Evolutionary conservation across 345 rosid genomes (phyloP).

Genomic region (Acer negundo): DNA sequence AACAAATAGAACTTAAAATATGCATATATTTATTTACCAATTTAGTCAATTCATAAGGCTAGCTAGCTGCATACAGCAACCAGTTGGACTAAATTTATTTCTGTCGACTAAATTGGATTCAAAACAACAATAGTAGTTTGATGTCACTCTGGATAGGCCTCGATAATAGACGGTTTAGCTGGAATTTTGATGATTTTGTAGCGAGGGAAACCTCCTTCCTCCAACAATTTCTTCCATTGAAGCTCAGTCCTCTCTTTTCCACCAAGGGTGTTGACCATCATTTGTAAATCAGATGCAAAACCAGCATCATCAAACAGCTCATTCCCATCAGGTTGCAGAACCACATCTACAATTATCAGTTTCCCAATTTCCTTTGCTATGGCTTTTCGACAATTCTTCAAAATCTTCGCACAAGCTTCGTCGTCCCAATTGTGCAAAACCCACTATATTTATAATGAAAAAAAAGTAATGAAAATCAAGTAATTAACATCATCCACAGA

Average conservation of each 20-base stretch:
- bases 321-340: conserved; percentile 23
- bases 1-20: neutral
- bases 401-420: conserved; percentile 26
- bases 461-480: no score
- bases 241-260: conserved; percentile 40
- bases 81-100: no score
- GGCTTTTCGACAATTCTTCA: conserved; percentile 32
- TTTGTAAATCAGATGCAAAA: conserved; percentile 29
- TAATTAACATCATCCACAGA: neutral
- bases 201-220: conserved; percentile 37
- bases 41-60: neutral
- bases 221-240: conserved; percentile 38
- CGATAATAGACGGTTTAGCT: conserved; percentile 33
- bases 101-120: neutral
- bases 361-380: conserved; percentile 30
- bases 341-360: conserved; percentile 27
- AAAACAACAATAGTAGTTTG: neutral
- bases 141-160: conserved; percentile 34
- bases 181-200: conserved; percentile 40
- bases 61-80: no score
- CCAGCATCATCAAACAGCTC: conserved; percentile 20
- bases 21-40: neutral
- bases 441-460: conserved; percentile 13
- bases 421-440: conserved; percentile 35
- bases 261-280: conserved; percentile 28